These are phyloP conservation scores for Candida gigantensis DNA, from an alignment of 1,139 yeast genomes.

Conservation along the genomic window DNA sequence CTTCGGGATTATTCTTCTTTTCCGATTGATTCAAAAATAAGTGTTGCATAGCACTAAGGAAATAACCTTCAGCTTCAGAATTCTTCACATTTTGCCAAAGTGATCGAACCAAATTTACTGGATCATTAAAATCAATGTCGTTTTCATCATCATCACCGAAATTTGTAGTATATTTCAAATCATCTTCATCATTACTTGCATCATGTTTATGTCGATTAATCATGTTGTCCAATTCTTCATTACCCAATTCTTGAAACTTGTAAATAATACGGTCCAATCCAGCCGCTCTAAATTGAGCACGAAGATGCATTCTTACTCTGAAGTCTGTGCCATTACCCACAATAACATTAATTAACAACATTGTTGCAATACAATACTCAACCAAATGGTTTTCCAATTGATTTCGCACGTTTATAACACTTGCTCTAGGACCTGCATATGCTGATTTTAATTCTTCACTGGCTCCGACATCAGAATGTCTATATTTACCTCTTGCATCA, in stretches of 20 bases:
- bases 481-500: constrained; percentile 79
- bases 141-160: constrained; percentile 41
- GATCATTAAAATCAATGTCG: constrained; percentile 70
- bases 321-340: constrained; percentile 66
- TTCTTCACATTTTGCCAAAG: constrained; percentile 74
- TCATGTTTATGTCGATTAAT: constrained; percentile 63
- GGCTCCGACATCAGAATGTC: constrained; percentile 92
- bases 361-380: constrained; percentile 79
- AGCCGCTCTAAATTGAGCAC: constrained; percentile 76
- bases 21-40: constrained; percentile 73
- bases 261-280: constrained; percentile 69
- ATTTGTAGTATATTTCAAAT: constrained; percentile 59
- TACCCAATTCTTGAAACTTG: constrained; percentile 61
- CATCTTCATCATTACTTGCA: constrained; percentile 71
- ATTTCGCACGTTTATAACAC: constrained; percentile 20
- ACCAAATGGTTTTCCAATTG: constrained; percentile 62
- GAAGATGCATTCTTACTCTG: constrained; percentile 67
- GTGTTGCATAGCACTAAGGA: constrained; percentile 81
- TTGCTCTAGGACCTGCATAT: constrained; percentile 23
- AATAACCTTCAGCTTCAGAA: constrained; percentile 70
- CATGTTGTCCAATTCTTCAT: constrained; percentile 66
- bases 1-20: constrained; percentile 47
- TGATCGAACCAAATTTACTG: constrained; percentile 66
- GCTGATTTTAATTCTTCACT: constrained; percentile 75
- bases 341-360: constrained; percentile 74